Evolutionary conservation across 495 filamentous ascomycete species (phyloP), one percentile per base, ranked within the genome.

Genomic region (Aspergillus nidulans): DNA sequence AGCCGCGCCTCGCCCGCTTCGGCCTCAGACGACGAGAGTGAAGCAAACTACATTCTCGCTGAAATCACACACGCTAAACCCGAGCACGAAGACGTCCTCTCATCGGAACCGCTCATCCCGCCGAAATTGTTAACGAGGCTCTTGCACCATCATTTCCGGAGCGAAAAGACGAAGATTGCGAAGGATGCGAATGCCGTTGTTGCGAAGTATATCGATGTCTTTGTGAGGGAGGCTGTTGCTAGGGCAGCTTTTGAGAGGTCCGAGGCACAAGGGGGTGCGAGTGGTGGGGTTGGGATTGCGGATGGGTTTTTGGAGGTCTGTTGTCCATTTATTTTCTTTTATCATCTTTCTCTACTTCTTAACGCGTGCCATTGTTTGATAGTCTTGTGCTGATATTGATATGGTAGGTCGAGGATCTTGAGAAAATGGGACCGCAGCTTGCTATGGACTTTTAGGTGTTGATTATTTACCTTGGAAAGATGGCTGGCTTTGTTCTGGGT

Each of bases 221-320:
- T 96, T 77, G 89, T 97, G 53, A 78, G 88, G 58, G 94, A 98
- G 74, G 91, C 91, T 25, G 83, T 98, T 62, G 91, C 91, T 24
- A 66, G 94, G 68, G 86, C 89, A 36, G 85, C 84, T 7, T 82
- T 80, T 55, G 88, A 89, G 76, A 83, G 83, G 64, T 72, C 72
- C 40, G 77, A 80, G 57, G 64, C 30, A 12, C 30, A 34, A 12
- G 30, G 30, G 9, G 30, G 30, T 12, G 10, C 30, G 9, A 12
- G 59, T 26, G 66, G 57, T 30, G 65, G 63, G 2, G 70, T 63
- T 9, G 68, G 65, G 21, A 34, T 66, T 52, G 71, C 67, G 18
- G 82, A 81, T 55, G 81, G 77, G 26, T 91, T 92, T 66, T 69
- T 94, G 58, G 89, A 95, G 81, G 88, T 91, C 48, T 66, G 84